Conservation (phyloP, 805 yeast species). For the Cyberlindnera sargentensis region DNA sequence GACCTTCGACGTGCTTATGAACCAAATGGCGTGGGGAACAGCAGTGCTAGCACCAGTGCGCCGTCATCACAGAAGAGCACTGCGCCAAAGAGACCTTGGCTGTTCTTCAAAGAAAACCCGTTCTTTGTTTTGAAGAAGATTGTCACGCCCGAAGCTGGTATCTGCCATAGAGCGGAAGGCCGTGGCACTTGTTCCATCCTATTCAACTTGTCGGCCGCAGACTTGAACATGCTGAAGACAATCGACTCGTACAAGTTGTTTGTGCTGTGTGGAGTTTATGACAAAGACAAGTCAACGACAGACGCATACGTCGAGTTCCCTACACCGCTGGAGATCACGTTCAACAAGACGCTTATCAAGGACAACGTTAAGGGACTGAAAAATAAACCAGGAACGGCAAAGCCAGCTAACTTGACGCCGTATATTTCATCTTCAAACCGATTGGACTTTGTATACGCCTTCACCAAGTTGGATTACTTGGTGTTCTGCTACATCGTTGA, state of each 20-base stretch:
- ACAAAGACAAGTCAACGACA: conserved; percentile 15
- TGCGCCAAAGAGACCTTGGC: conserved; percentile 31
- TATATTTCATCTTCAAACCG: conserved; percentile 33
- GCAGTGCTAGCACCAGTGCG: neutral
- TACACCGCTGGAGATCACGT: conserved; percentile 55
- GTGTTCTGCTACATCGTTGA: conserved; percentile 57
- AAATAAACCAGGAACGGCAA: conserved; percentile 68
- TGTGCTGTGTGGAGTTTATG: conserved; percentile 47
- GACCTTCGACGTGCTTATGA: conserved; percentile 12
- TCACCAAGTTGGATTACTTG: conserved; percentile 42
- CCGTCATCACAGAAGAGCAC: neutral
- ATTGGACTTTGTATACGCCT: conserved; percentile 51
- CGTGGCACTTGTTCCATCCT: conserved; percentile 38
- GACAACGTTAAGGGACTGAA: conserved; percentile 69
- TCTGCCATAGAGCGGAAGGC: conserved; percentile 32
- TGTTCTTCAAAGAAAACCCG: conserved; percentile 47
- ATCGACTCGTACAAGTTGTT: conserved; percentile 33
- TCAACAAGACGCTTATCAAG: conserved; percentile 45
- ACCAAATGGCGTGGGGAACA: conserved; percentile 1
- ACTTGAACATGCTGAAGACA: conserved; percentile 29
- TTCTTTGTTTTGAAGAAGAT: conserved; percentile 45
- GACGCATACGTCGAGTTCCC: conserved; percentile 57
- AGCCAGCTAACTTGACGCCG: conserved; percentile 73
- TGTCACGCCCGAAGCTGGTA: conserved; percentile 42
- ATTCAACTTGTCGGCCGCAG: conserved; percentile 39